These are phyloP conservation scores for Davidsoniella neocaledoniae DNA, from an alignment of 2,329 filamentous ascomycete genomes.

Conservation along the genomic window DNA sequence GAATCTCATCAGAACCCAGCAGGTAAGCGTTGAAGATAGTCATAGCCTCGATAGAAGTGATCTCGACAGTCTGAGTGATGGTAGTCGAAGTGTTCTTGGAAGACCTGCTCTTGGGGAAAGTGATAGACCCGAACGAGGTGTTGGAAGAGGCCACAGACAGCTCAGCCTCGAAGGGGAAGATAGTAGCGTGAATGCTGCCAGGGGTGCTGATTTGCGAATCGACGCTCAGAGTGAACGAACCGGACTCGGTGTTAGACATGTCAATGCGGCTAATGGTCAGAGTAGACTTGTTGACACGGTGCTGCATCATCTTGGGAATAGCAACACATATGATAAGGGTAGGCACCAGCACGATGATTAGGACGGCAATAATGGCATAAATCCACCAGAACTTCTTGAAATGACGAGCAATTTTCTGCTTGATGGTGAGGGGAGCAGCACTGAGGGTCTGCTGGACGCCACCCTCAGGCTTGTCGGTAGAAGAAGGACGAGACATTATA, in stretches of 20 bases:
- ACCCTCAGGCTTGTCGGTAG: conserved; percentile 20
- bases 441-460: conserved; percentile 3
- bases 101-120: conserved; percentile 35
- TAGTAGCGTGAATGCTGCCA: conserved; percentile 32
- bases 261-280: conserved; percentile 35
- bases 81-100: conserved; percentile 34
- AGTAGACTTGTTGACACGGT: conserved; percentile 35
- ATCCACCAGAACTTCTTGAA: conserved; percentile 45
- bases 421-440: conserved; percentile 19
- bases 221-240: conserved; percentile 34
- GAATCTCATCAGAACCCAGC: conserved; percentile 31
- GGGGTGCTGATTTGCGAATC: conserved; percentile 38
- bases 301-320: conserved; percentile 39
- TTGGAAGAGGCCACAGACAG: conserved; percentile 37
- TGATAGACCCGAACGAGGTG: conserved; percentile 31
- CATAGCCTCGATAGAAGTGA: conserved; percentile 32
- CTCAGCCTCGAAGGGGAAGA: conserved; percentile 32
- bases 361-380: conserved; percentile 33
- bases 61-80: conserved; percentile 30
- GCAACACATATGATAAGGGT: conserved; percentile 39
- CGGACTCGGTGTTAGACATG: conserved; percentile 28
- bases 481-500: conserved; percentile 15
- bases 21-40: conserved; percentile 39
- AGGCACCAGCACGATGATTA: conserved; percentile 37
- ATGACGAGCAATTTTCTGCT: conserved; percentile 27